Base-by-base conservation (phyloP, 2,329 filamentous ascomycete species). In the Penicillium olsonii region DNA sequence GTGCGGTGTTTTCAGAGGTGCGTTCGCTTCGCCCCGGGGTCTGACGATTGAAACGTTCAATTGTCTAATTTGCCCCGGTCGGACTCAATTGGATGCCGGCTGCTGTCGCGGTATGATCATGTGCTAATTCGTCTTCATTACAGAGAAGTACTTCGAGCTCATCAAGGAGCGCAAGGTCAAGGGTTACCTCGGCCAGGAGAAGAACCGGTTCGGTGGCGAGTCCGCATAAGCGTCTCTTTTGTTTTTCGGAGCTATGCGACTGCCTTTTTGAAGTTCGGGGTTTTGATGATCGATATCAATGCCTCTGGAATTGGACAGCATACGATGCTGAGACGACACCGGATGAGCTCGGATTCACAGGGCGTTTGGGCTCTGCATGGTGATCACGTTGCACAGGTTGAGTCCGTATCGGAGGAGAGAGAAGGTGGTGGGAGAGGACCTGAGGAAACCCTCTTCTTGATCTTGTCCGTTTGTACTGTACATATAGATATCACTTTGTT, bases 141-240 rank as follows among this genome's bases (percentile, higher is more conserved):
- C 60, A 87, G 84, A 86, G 62, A 79, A 82, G 57, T 87, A 86
- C 68, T 78, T 87, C 52, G 80, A 85, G 69, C 75, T 86, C 35
- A 68, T 87, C 59, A 80, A 80, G 66, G 81, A 84, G 46, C 72
- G 79, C 59, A 84, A 84, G 73, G 73, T 85, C 59, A 82, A 79
- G 73, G 84, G 84, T 56, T 84, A 84, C 66, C 67, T 85, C 55
- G 84, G 82, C 59, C 75, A 83, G 66, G 82, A 86, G 72, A 82
- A 84, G 70, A 84, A 86, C 67, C 83, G 82, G 66, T 69, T 81
- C 40, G 56, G 58, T 24, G 54, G 55, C 31, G 55, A 58, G 59
- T 65, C 61, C n/a, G 54, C 59, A 50, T 69, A 60, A 53, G 37
- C 26, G 19, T 11, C 15, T 45, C 7, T 27, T 42, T 49, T 39